Evolutionary conservation across 176 grass and related monocot species (phyloP), one percentile per base, ranked within the genome.

Genomic region (Lolium perenne): DNA sequence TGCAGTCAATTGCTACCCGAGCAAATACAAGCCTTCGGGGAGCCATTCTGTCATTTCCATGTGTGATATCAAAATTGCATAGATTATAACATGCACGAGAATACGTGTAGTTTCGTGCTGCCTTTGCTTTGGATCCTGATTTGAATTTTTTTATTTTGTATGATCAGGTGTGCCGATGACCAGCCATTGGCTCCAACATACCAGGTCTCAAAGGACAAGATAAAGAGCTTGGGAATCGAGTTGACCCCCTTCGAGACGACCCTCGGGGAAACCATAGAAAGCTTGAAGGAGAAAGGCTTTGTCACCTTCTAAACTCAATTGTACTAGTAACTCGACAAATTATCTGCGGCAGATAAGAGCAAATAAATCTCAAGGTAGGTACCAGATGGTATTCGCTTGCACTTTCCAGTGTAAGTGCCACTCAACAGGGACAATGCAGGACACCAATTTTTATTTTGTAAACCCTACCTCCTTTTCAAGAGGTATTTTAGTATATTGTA

Each of bases 211-310:
- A 90, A 49, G 82, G 85, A 93, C 40, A 93, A 65, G 79, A 76
- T 84, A 38, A 88, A 55, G 43, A 82, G 43, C 22, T 83, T 93
- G 85, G 91, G 91, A 41, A 20, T 93, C 4, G 82, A 93, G 26
- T 86, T 88, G 38, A 90, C 61, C 64, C 82, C 91, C 18, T 48
- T 93, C 0, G 66, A 93, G 53, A 53, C 9, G 6, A 88, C 38
- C 56, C 80, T 93, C 26, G 74, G 69, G 65, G 91, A 93, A 78
- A 90, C 91, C 38, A 90, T 93, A 79, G 88, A 93, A 73, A 55
- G 78, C 65, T 75, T 90, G 25, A 93, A 85, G 80, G 85, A 86
- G 10, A 93, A 83, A 79, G 85, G 88, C 20, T 88, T 93, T 61
- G 53, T 88, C 3, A 83, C 65, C 64, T 80, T 89, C n/a, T 84